Percentiles rank a stretch among this genome's conserved stretches.
Conservation (phyloP, 2,329 filamentous ascomycete species). For the Diaporthe citri region DNA sequence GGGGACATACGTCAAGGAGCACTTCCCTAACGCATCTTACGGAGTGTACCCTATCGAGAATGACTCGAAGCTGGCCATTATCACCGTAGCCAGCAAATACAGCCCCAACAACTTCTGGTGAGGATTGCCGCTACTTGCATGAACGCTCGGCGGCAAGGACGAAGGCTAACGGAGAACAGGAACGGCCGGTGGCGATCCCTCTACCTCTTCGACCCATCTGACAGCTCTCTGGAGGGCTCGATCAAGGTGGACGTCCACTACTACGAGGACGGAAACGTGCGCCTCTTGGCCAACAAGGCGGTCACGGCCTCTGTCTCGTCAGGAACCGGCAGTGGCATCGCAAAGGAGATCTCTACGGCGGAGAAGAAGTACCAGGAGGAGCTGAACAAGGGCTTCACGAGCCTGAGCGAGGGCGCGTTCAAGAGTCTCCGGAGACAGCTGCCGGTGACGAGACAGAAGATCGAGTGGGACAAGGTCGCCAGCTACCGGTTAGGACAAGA, state of each 20-base stretch:
- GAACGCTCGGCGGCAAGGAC: background rate
- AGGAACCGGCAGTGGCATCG: conserved; percentile 75
- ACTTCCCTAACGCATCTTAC: conserved; percentile 85
- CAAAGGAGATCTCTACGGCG: conserved; percentile 80
- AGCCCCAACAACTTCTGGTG: conserved; percentile 98
- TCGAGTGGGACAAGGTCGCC: conserved; percentile 98
- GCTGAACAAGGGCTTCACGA: conserved; percentile 89
- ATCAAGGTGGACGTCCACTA: conserved; percentile 98
- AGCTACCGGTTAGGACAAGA: conserved; percentile 89
- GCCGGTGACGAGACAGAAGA: conserved; percentile 97
- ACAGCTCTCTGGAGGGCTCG: conserved; percentile 77
- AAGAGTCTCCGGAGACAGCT: conserved; percentile 93
- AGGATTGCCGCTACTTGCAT: conserved; percentile 38
- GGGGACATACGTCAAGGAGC: conserved; percentile 82
- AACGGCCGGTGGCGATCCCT: conserved; percentile 96
- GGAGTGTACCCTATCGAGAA: conserved; percentile 86
- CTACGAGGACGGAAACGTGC: conserved; percentile 98
- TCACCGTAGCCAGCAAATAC: conserved; percentile 96
- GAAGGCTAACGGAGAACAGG: conserved; percentile 60
- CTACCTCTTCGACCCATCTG: conserved; percentile 83
- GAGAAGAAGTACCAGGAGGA: conserved; percentile 98
- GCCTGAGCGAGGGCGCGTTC: conserved; percentile 92
- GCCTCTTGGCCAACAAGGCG: conserved; percentile 88
- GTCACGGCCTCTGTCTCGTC: conserved; percentile 72
- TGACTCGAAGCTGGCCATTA: conserved; percentile 81